Base-by-base conservation (phyloP, 306 rosid species). In the Quercus berberidifolia region DNA sequence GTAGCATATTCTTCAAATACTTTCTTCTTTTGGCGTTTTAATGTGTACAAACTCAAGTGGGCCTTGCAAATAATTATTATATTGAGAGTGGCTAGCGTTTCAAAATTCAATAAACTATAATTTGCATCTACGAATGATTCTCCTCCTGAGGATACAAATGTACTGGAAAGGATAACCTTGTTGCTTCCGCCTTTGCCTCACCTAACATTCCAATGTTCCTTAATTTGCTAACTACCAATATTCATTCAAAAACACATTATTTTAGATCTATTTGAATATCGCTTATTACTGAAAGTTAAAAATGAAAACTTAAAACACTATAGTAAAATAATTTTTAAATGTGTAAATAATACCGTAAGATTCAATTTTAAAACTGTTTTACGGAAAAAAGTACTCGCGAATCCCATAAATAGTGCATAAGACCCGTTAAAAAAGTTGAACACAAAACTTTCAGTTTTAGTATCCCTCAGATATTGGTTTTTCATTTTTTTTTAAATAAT, bases 381-480 rank as follows among this genome's bases (percentile, higher is more conserved):
- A 0, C 0, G 1, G 0, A 1, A 33, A 33, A 33, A 33, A 31
- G 0, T 5, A 33, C 0, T 33, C 0, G 0, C 0, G 0, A 0
- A 0, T 33, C 0, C 6, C 6, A 0, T 33, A 1, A 33, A 5
- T 0, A 33, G 0, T 33, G 6, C 5, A 31, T 0, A 5, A 31
- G 35, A 31, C 1, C 1, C 0, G 0, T 0, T 31, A 31, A 31
- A 31, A 31, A 5, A 0, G 35, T 31, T 31, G 35, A 31, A 31
- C 35, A 1, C 6, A 31, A 31, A 31, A 31, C 35, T 31, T 31
- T 4, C 1, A 1, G 0, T 31, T 5, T 31, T n/a, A n/a, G n/a
- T n/a, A n/a, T n/a, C n/a, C 10, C 43, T 7, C 3, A 1, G 0
- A 38, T 38, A 38, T 38, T 38, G 10, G 10, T 38, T 38, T 38